Percentiles rank a stretch among this genome's conserved stretches.
These are phyloP conservation scores for Hypholoma fasciculare DNA, from an alignment of 768 basidiomycete species.

Conservation along the genomic window DNA sequence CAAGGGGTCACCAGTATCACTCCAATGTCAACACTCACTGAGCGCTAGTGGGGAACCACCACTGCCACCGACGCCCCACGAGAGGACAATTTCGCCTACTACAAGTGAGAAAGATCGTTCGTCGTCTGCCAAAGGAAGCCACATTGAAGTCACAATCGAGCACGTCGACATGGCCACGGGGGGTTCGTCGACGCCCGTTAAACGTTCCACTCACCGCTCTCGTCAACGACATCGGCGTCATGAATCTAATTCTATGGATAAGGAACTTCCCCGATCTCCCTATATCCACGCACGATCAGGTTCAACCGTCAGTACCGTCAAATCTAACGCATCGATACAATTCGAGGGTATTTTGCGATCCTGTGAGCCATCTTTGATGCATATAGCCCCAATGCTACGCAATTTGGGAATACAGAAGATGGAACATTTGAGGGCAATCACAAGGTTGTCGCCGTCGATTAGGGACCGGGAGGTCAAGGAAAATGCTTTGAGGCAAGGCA, in stretches of 20 bases:
- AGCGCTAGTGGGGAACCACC: not conserved
- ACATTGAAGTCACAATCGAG: constrained; percentile 7
- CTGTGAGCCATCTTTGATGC: constrained; percentile 65
- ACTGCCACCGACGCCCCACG: constrained; percentile 1
- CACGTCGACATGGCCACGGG: constrained; percentile 1
- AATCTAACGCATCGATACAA: constrained; percentile 32
- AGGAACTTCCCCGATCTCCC: constrained; percentile 29
- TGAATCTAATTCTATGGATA: constrained; percentile 25
- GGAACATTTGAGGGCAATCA: constrained; percentile 65
- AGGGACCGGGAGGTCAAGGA: constrained; percentile 70
- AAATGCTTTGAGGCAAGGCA: constrained; percentile 64
- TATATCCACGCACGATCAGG: constrained; percentile 40
- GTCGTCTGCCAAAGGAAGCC: constrained; percentile 6
- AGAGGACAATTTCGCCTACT: constrained; percentile 21
- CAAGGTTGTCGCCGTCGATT: constrained; percentile 61
- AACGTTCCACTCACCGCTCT: not conserved
- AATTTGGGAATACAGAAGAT: constrained; percentile 58
- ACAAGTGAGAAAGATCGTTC: constrained; percentile 20
- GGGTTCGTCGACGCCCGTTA: constrained; percentile 12
- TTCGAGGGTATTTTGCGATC: constrained; percentile 58
- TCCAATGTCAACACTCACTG: not conserved
- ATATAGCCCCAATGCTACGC: constrained; percentile 57
- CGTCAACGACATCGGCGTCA: constrained; percentile 13
- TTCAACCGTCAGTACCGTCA: constrained; percentile 44
- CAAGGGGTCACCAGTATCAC: not conserved